phyloP scores from a whole-genome alignment of 1,284 basidiomycete species.

The Melampsora allii-populina region DNA sequence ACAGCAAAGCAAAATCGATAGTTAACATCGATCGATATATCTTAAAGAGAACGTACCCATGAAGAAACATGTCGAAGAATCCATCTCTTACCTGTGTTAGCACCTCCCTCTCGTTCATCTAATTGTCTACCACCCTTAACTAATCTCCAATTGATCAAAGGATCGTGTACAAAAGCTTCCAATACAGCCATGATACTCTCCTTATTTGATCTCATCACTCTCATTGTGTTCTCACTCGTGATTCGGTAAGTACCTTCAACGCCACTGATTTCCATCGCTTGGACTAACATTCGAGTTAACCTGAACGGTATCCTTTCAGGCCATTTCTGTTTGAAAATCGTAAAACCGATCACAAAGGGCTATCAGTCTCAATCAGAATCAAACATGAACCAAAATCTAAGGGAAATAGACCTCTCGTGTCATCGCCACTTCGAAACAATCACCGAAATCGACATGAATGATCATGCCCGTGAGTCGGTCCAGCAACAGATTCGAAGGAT shows the following conservation, averaged over 20 bases:
- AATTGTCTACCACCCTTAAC: constrained; percentile 51
- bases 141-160: constrained; percentile 60
- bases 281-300: constrained; percentile 94
- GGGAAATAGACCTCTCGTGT: constrained; percentile 49
- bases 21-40: neutral
- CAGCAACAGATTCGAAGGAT: constrained; percentile 92
- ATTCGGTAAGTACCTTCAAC: constrained; percentile 96
- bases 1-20: neutral
- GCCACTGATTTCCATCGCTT: constrained; percentile 96
- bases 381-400: neutral
- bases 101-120: constrained; percentile 45
- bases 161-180: constrained; percentile 70
- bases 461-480: constrained; percentile 92
- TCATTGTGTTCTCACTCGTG: constrained; percentile 97
- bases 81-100: constrained; percentile 51
- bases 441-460: constrained; percentile 88
- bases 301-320: constrained; percentile 99
- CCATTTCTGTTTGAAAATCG: constrained; percentile 92
- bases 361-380: constrained; percentile 2
- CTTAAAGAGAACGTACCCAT: neutral
- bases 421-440: constrained; percentile 56
- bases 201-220: constrained; percentile 91
- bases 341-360: constrained; percentile 62
- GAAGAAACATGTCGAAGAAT: constrained; percentile 10
- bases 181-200: constrained; percentile 97